A percentile compares a stretch with the other conserved stretches of the same genome.
These are phyloP conservation scores for Plasmodium ovale DNA, from an alignment of 169 alveolate genomes.

Conservation along the genomic window DNA sequence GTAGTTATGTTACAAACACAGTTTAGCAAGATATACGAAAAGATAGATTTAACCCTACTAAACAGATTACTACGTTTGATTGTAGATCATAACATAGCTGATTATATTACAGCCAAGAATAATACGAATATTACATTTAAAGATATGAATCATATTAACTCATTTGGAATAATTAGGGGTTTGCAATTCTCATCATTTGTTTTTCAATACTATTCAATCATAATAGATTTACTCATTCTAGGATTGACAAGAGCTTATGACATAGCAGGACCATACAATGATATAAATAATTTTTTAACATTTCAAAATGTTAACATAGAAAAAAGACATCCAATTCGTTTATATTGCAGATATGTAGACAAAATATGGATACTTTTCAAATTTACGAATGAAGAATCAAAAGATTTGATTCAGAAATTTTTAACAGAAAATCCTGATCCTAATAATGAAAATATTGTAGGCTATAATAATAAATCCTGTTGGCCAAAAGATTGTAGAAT, in stretches of 20 bases:
- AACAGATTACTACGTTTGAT: conserved; percentile 97
- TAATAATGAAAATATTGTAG: conserved; percentile 99
- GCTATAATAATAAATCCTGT: conserved; percentile 98
- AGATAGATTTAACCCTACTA: conserved; percentile 97
- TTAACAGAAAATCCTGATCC: conserved; percentile 99
- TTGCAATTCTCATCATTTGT: conserved; percentile 98
- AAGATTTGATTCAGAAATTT: conserved; percentile 97
- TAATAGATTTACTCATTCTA: conserved; percentile 94
- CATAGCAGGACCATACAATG: conserved; percentile 97
- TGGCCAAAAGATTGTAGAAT: conserved; percentile 99
- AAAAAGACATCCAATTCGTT: conserved; percentile 97
- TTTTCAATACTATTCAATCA: conserved; percentile 94
- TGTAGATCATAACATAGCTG: conserved; percentile 99
- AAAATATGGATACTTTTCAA: conserved; percentile 95
- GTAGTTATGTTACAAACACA: conserved; percentile 96
- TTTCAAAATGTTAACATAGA: conserved; percentile 96
- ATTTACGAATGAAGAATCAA: conserved; percentile 95
- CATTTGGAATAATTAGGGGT: conserved; percentile 98
- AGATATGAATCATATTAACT: conserved; percentile 99
- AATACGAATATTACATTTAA: conserved; percentile 97
- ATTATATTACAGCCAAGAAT: conserved; percentile 99
- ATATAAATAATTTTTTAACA: conserved; percentile 96
- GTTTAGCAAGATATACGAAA: conserved; percentile 93
- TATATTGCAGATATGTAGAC: conserved; percentile 97
- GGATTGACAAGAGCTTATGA: conserved; percentile 99